phyloP scores from a whole-genome alignment of 2,329 filamentous ascomycete genomes.

The Pezizomycotina sp. region DNA sequence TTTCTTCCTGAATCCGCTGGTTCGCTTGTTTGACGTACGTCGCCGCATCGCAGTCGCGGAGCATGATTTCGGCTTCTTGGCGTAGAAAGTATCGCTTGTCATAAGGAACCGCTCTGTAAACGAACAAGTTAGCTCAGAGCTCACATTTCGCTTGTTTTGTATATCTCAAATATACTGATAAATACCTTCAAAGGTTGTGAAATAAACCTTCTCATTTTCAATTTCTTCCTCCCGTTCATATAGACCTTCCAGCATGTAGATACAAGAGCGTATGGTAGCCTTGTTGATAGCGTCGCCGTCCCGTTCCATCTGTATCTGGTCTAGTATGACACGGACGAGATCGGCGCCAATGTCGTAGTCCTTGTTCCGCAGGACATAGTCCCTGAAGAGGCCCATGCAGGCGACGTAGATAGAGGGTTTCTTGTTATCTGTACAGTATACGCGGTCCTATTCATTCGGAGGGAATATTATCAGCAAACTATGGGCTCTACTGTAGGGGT shows the following conservation, averaged over 20 bases:
- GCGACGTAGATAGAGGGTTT: slow-evolving; percentile 66
- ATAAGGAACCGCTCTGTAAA: slow-evolving; percentile 43
- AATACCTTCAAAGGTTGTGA: slow-evolving; percentile 59
- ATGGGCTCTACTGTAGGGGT: slow-evolving; percentile 29
- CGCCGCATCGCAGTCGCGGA: slow-evolving; percentile 64
- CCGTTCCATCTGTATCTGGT: slow-evolving; percentile 83
- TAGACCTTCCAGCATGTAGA: slow-evolving; percentile 76
- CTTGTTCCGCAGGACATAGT: slow-evolving; percentile 53
- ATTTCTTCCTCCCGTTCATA: slow-evolving; percentile 68
- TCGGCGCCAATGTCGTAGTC: slow-evolving; percentile 49
- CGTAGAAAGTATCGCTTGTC: slow-evolving; percentile 58
- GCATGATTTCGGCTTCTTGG: slow-evolving; percentile 53
- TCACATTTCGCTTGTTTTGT: neutral
- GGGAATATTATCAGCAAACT: too few relatives aligned
- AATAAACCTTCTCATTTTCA: slow-evolving; percentile 65
- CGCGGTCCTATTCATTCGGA: slow-evolving; percentile 46
- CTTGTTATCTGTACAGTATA: slow-evolving; percentile 56
- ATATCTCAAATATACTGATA: neutral
- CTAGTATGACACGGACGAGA: slow-evolving; percentile 65
- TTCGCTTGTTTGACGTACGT: slow-evolving; percentile 65
- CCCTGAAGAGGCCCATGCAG: slow-evolving; percentile 74
- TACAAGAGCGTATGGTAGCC: slow-evolving; percentile 61
- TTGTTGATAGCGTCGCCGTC: slow-evolving; percentile 80
- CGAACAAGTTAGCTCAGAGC: neutral
- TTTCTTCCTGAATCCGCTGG: slow-evolving; percentile 61